Evolutionary conservation across 2,329 filamentous ascomycete genomes (phyloP).

Genomic region (Massarina eburnea): DNA sequence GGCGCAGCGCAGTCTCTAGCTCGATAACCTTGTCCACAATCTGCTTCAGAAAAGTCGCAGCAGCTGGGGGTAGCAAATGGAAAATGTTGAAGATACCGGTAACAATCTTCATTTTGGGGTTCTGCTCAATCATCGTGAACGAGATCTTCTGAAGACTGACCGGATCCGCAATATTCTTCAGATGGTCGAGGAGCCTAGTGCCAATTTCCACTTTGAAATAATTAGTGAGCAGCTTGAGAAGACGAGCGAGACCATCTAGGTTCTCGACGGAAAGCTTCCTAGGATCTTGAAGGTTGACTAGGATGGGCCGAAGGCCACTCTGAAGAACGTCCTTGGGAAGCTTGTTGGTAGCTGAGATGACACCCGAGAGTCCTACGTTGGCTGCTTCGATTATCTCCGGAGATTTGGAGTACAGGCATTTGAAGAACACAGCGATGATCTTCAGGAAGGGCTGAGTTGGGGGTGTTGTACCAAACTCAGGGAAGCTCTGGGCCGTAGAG

Average conservation of each 20-base stretch:
- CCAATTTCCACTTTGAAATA: constrained; percentile 99
- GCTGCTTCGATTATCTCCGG: constrained; percentile 91
- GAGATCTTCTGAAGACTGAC: constrained; percentile 82
- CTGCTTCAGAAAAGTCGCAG: constrained; percentile 86
- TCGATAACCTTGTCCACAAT: constrained; percentile 89
- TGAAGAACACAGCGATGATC: constrained; percentile 97
- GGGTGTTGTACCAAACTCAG: constrained; percentile 80
- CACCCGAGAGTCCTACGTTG: constrained; percentile 84
- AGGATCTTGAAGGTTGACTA: constrained; percentile 93
- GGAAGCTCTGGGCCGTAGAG: constrained; percentile 89
- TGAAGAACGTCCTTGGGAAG: constrained; percentile 94
- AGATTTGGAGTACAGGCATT: constrained; percentile 91
- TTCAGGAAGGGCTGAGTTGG: constrained; percentile 62
- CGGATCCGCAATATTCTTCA: constrained; percentile 85
- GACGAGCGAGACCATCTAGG: constrained; percentile 83
- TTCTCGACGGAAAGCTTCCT: constrained; percentile 87
- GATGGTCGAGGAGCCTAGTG: constrained; percentile 86
- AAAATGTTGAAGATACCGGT: constrained; percentile 96
- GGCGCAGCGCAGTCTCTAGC: constrained; percentile 78
- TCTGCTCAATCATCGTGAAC: constrained; percentile 92
- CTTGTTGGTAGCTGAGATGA: constrained; percentile 85
- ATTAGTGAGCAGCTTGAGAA: constrained; percentile 89
- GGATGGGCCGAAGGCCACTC: constrained; percentile 88
- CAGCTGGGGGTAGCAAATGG: constrained; percentile 88
- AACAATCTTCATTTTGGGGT: constrained; percentile 89